Evolutionary conservation across 345 rosid genomes (phyloP), one percentile per base, ranked within the genome.

Genomic region (Arabidopsis thaliana): DNA sequence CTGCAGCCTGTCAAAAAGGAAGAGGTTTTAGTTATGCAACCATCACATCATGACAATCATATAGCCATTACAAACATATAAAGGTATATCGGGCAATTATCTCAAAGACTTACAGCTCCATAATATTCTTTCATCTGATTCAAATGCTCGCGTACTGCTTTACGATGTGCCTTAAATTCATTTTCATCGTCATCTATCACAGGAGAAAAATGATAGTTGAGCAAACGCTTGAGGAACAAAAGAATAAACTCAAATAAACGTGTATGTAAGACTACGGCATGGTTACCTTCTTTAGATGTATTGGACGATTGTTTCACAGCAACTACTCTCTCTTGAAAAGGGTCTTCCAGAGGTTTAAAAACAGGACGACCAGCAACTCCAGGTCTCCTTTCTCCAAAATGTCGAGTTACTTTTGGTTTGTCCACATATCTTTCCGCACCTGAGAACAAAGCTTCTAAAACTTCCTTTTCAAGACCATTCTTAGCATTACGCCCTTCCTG

Each of bases 131-230:
- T 88, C 93, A 84, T 83, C 71, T 78, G 81, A 52, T 50, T 28
- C 83, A 86, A 83, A 76, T 82, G 68, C 75, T 89, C 96, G 70
- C 62, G 80, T 63, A 79, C 88, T 74, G 85, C 89, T 80, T 65
- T 82, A 73, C 86, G 91, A 73, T 85, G 82, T 36, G 69, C 67
- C 57, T 78, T 77, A 55, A 75, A 86, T 77, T 77, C 81, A 72
- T 80, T 81, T 72, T 86, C 89, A 23, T 83, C 83, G 58, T 76
- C 82, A 63, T 73, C 85, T 75, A 60, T 51, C 58, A 65, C 24
- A 66, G 66, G 45, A 69, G 24, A 62, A 69, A 51, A 59, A 41
- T 71, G 51, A 74, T 44, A 63, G 69, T 45, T 68, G 72, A 73
- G 58, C 28, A 62, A 7, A 59, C 32, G 10, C 32, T 58, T 63